Base-by-base conservation (phyloP, 2,329 filamentous ascomycete species). In the Xylaria sp. region DNA sequence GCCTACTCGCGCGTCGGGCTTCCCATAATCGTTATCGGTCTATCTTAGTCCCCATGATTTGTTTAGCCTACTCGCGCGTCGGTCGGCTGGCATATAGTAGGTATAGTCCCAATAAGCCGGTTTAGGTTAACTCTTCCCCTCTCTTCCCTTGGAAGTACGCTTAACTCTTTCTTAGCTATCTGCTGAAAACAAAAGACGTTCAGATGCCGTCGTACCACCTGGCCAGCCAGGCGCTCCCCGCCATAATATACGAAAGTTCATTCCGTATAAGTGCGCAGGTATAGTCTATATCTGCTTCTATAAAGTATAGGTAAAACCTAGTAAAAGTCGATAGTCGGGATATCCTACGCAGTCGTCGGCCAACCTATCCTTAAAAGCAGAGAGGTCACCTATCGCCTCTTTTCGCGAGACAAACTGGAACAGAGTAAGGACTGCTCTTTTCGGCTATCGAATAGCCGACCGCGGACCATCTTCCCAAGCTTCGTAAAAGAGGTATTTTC, bases 301-400 rank as follows among this genome's bases (percentile, higher is more conserved):
- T 0, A 83, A 74, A 0, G 50, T 64, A 0, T 75, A 73, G 1
- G 84, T n/a, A n/a, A n/a, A n/a, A n/a, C n/a, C n/a, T n/a, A n/a
- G n/a, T n/a, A n/a, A n/a, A n/a, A n/a, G n/a, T 83, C 91, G 84
- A 75, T 96, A 92, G 74, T 95, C 92, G 0, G 93, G 92, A 67
- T 85, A 89, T 0, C 81, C 75, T 1, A 92, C 84, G 72, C 91
- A 94, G 0, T 87, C 85, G 39, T 90, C 87, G 0, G 87, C 80
- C 44, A 88, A 87, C 0, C 83, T 86, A 70, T 93, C 91, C 12
- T 85, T 82, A 3, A 95, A 86, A 0, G 81, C 70, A 0, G 91
- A 90, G 0, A 97, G 82, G 70, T 92, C 90, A 0, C 77, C 77
- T 0, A 86, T 87, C 0, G 86, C 88, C n/a, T 88, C 81, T 1